Conservation (phyloP, 805 yeast species). For the Candida glaebosa region DNA sequence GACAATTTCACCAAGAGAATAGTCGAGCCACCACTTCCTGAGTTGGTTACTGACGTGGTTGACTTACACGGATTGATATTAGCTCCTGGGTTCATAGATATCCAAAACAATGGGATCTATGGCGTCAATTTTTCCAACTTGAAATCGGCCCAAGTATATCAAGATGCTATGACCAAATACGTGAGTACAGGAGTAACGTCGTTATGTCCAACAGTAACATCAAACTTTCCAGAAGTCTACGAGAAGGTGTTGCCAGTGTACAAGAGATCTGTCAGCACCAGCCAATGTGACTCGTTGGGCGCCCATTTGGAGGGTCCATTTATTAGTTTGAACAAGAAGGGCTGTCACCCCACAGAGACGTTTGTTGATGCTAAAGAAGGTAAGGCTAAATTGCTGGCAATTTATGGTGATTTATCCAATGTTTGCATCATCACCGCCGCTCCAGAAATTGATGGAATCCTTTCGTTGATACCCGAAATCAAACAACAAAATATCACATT, state of each 20-base stretch:
- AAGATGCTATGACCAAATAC: constrained; percentile 43
- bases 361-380: constrained; percentile 37
- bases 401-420: constrained; percentile 38
- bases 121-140: constrained; percentile 50
- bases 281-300: constrained; percentile 46
- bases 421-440: constrained; percentile 48
- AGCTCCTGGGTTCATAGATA: constrained; percentile 56
- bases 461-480: constrained; percentile 39
- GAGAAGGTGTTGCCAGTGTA: constrained; percentile 44
- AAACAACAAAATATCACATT: constrained; percentile 31
- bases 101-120: constrained; percentile 56
- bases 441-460: constrained; percentile 48
- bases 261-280: constrained; percentile 26
- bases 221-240: constrained; percentile 49
- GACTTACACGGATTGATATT: constrained; percentile 47
- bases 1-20: constrained; percentile 42
- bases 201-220: constrained; percentile 55
- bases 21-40: constrained; percentile 20
- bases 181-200: constrained; percentile 53
- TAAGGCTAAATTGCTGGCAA: constrained; percentile 21
- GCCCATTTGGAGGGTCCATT: constrained; percentile 64
- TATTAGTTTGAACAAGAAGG: constrained; percentile 45
- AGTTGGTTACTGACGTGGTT: constrained; percentile 20
- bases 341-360: constrained; percentile 49
- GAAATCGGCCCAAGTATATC: constrained; percentile 29